Conservation (phyloP, 2,329 filamentous ascomycete species). For the Pseudogymnoascus sp. region DNA sequence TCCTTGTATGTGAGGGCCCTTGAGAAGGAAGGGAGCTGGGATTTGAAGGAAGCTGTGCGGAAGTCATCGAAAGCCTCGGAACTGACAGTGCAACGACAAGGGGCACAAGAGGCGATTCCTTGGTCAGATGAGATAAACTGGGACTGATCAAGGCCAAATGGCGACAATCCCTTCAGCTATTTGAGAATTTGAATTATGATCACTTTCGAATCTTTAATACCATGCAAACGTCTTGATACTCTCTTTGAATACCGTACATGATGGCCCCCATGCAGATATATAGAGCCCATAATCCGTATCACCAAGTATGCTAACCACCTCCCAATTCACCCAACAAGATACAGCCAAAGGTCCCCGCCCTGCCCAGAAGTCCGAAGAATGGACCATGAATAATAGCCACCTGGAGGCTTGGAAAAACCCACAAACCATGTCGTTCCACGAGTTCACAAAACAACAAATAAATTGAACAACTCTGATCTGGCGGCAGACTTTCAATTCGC, state of each 20-base stretch:
- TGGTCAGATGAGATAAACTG: slow-evolving; percentile 47
- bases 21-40: slow-evolving; percentile 21
- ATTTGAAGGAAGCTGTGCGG: slow-evolving; percentile 43
- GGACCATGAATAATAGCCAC: neutral
- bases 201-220: neutral
- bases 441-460: neutral
- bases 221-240: neutral
- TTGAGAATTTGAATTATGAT: neutral
- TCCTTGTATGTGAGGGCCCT: slow-evolving; percentile 54
- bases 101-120: slow-evolving; percentile 61
- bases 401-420: neutral
- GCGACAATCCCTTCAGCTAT: neutral
- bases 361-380: neutral
- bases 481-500: neutral
- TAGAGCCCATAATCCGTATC: neutral
- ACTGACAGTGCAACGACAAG: slow-evolving; percentile 57
- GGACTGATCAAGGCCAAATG: neutral
- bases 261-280: neutral
- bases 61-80: slow-evolving; percentile 57
- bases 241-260: neutral
- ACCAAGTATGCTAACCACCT: neutral
- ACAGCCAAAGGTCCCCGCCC: neutral
- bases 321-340: neutral
- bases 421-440: neutral
- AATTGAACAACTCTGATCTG: neutral